Evolutionary conservation across 768 basidiomycete genomes (phyloP).

Genomic region (Serendipita vermifera): DNA sequence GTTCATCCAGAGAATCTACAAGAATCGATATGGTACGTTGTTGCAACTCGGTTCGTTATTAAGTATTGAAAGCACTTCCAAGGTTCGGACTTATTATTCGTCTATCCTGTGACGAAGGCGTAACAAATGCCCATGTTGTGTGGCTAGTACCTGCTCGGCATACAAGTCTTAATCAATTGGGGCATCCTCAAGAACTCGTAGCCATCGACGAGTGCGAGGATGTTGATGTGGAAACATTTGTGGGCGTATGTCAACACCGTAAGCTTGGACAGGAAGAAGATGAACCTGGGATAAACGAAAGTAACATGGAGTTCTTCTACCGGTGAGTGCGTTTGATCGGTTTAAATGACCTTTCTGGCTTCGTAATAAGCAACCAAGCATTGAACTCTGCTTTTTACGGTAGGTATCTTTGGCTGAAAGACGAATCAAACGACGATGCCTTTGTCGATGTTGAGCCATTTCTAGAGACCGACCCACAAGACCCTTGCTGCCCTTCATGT

Average conservation of each 20-base stretch:
- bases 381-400: not conserved
- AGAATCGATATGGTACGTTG: not conserved
- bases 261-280: not conserved
- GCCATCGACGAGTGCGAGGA: not conserved
- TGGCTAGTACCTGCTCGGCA: not conserved
- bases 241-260: not conserved
- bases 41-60: not conserved
- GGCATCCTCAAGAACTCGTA: not conserved
- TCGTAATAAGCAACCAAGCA: not conserved
- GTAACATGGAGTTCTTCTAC: not conserved
- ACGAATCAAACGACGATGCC: conserved; percentile 8
- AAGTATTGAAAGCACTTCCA: no score
- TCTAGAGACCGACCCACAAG: not conserved
- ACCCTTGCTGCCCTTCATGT: not conserved
- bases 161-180: not conserved
- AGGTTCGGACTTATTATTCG: not conserved
- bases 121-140: not conserved
- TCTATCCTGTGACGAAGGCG: not conserved
- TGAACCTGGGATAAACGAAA: not conserved
- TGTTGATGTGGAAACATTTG: not conserved
- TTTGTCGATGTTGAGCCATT: not conserved
- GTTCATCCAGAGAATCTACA: not conserved
- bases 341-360: no score
- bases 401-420: not conserved
- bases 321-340: no score